These are phyloP conservation scores for Lantana camara DNA, from an alignment of 257 asterid species.

Conservation along the genomic window DNA sequence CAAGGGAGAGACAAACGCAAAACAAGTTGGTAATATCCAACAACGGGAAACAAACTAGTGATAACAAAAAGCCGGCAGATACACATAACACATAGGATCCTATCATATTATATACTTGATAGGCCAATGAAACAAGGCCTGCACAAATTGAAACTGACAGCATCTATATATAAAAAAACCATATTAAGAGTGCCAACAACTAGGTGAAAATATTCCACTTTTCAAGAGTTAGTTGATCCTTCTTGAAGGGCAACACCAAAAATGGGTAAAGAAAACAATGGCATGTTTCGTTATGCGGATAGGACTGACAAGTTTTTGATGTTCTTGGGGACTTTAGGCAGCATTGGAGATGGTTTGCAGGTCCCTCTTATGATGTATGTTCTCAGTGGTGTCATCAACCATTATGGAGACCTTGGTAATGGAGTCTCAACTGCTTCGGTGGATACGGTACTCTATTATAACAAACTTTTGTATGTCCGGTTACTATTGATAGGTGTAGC, in stretches of 20 bases:
- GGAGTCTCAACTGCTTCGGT: constrained; percentile 41
- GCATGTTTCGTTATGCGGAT: constrained; percentile 81
- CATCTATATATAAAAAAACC: constrained; percentile 28
- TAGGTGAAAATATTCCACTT: constrained; percentile 14
- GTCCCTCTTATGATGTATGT: constrained; percentile 81
- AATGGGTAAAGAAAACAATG: constrained; percentile 47
- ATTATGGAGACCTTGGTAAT: constrained; percentile 45
- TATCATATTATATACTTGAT: constrained; percentile 6
- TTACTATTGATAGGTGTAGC: no score
- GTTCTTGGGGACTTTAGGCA: constrained; percentile 72
- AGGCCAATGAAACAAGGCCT: constrained; percentile 42
- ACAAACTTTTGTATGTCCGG: no score
- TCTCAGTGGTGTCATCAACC: constrained; percentile 71
- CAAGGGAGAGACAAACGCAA: constrained; percentile 10
- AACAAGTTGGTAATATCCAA: constrained; percentile 24
- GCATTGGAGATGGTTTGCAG: constrained; percentile 93
- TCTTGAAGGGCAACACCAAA: constrained; percentile 25
- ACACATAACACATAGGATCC: constrained; percentile 22
- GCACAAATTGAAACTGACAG: constrained; percentile 30
- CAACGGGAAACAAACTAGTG: constrained; percentile 18
- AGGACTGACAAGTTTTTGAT: constrained; percentile 61
- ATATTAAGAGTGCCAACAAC: neutral
- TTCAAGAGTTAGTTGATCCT: constrained; percentile 22
- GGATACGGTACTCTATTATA: constrained; percentile 47
- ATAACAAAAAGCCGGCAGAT: constrained; percentile 54